phyloP scores from a whole-genome alignment of 2,329 filamentous ascomycete genomes.

The Arthrobotrys sinensis region DNA sequence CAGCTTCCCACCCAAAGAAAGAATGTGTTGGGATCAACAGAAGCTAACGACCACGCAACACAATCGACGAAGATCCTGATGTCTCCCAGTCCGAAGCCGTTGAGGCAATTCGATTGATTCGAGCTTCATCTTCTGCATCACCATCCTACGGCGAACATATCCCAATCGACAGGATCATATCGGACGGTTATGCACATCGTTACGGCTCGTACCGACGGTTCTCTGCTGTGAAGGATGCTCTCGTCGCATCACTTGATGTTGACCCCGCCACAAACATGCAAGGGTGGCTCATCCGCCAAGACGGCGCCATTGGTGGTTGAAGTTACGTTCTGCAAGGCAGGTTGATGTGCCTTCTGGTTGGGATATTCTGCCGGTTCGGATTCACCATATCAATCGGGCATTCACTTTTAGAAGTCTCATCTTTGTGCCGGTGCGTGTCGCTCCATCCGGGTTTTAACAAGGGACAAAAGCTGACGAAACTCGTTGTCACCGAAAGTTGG shows the following conservation, averaged over 20 bases:
- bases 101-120: not conserved
- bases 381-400: not conserved
- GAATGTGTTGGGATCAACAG: not conserved
- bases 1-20: not conserved
- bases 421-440: slow-evolving; percentile 7
- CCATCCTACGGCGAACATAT: not conserved
- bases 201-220: not conserved
- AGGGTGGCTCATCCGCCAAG: slow-evolving; percentile 25
- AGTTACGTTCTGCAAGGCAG: slow-evolving; percentile 19
- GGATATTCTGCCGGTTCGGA: slow-evolving; percentile 22
- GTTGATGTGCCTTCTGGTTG: slow-evolving; percentile 10
- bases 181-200: not conserved
- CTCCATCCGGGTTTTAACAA: slow-evolving; percentile 19
- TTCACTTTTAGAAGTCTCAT: not conserved
- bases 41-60: too few relatives aligned
- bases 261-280: slow-evolving; percentile 17
- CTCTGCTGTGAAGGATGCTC: slow-evolving; percentile 22
- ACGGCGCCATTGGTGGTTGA: not conserved
- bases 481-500: slow-evolving; percentile 36
- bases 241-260: slow-evolving; percentile 8
- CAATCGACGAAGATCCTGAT: too few relatives aligned
- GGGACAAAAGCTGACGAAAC: slow-evolving; percentile 22
- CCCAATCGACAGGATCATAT: not conserved
- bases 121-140: not conserved
- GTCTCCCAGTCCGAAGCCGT: too few relatives aligned